Conservation (phyloP, 768 basidiomycete genomes). For the Pluteus cervinus region DNA sequence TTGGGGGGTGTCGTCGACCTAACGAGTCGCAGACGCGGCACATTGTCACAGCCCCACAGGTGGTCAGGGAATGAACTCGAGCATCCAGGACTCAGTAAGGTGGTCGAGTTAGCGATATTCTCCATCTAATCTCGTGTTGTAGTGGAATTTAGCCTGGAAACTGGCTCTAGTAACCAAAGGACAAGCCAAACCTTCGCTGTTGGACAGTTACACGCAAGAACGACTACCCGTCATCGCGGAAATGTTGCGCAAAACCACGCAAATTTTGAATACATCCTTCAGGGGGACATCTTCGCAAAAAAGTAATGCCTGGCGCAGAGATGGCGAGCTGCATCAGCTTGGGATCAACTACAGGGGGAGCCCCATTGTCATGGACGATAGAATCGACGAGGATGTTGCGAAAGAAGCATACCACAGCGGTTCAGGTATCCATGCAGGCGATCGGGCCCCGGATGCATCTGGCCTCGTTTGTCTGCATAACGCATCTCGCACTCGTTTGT, state of each 20-base stretch:
- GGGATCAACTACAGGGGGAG: constrained; percentile 1
- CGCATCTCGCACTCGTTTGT: constrained; percentile 21
- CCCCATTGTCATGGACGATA: constrained; percentile 1
- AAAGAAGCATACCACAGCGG: neutral
- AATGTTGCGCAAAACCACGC: constrained; percentile 26
- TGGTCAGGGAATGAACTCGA: constrained; percentile 13
- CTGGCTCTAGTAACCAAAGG: constrained; percentile 21
- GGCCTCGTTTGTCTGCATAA: constrained; percentile 18
- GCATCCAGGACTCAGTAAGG: constrained; percentile 31
- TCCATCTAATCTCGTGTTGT: neutral
- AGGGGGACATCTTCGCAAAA: neutral
- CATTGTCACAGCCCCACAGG: constrained; percentile 28
- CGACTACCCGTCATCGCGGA: constrained; percentile 28
- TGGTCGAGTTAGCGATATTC: neutral
- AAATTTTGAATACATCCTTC: constrained; percentile 15
- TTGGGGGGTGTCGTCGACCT: neutral
- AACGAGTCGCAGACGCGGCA: constrained; percentile 18
- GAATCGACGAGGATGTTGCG: too few species aligned
- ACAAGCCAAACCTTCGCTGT: constrained; percentile 16
- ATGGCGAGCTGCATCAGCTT: neutral
- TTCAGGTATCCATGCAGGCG: constrained; percentile 38
- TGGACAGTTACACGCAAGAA: constrained; percentile 23
- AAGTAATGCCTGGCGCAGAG: neutral
- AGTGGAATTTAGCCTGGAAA: constrained; percentile 30
- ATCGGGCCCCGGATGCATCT: constrained; percentile 39